phyloP scores from a whole-genome alignment of 768 basidiomycete species.

The Imleria badia region DNA sequence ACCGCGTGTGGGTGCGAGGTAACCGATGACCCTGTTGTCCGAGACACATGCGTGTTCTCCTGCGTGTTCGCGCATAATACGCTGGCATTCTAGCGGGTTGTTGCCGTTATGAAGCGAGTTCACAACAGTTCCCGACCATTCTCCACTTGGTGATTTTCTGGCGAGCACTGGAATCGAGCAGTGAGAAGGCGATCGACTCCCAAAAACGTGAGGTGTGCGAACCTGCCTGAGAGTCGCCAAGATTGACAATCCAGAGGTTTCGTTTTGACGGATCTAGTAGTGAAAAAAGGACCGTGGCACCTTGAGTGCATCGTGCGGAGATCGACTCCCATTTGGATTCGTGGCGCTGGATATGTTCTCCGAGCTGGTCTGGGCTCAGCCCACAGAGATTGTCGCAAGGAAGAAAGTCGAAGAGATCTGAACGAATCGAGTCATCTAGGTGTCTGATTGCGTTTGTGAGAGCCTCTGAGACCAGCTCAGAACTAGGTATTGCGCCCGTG shows the following conservation, averaged over 20 bases:
- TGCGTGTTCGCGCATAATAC: constrained; percentile 31
- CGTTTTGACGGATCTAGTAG: constrained; percentile 28
- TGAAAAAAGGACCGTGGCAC: constrained; percentile 33
- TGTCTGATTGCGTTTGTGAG: constrained; percentile 39
- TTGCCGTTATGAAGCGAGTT: constrained; percentile 32
- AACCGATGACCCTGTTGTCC: constrained; percentile 37
- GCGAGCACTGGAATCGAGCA: constrained; percentile 19
- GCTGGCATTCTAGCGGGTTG: constrained; percentile 28
- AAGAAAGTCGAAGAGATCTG: constrained; percentile 45
- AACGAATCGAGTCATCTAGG: constrained; percentile 44
- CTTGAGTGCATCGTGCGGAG: constrained; percentile 34
- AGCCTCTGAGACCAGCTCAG: constrained; percentile 38
- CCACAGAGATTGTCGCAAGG: constrained; percentile 36
- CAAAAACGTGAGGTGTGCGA: not conserved
- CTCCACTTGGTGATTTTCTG: constrained; percentile 16
- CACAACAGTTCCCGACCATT: constrained; percentile 21
- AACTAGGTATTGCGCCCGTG: constrained; percentile 19
- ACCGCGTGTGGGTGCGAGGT: constrained; percentile 40
- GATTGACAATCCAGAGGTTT: constrained; percentile 35
- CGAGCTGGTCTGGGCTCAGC: constrained; percentile 40
- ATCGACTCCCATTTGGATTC: constrained; percentile 37
- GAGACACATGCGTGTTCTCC: constrained; percentile 31
- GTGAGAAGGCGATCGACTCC: constrained; percentile 1
- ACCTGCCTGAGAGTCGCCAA: constrained; percentile 39
- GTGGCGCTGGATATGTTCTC: constrained; percentile 38